Evolutionary conservation across 345 rosid genomes (phyloP).

Genomic region (Cochlearia excelsa): DNA sequence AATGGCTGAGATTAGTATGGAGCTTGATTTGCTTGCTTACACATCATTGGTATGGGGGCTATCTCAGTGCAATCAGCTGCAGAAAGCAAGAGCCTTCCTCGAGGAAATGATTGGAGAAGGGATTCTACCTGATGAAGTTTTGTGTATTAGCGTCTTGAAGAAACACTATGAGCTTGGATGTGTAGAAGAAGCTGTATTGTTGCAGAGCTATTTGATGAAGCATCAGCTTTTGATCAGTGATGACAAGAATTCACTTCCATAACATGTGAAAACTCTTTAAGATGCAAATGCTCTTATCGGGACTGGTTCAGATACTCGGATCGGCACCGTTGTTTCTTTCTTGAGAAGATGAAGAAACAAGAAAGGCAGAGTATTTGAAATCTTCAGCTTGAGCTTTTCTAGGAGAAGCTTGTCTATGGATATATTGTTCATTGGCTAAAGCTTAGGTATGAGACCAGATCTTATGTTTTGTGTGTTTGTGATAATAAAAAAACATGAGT

Average conservation of each 20-base stretch:
- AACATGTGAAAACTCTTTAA: constrained; percentile 30
- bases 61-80: constrained; percentile 50
- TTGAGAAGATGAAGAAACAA: constrained; percentile 20
- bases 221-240: constrained; percentile 39
- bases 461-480: too few species aligned
- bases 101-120: constrained; percentile 60
- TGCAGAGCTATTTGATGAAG: constrained; percentile 49
- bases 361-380: constrained; percentile 6
- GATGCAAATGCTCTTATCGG: constrained; percentile 16
- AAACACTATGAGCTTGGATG: constrained; percentile 57
- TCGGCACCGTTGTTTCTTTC: constrained; percentile 24
- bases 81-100: constrained; percentile 50
- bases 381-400: constrained; percentile 20
- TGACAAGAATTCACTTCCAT: constrained; percentile 30
- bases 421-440: constrained; percentile 20
- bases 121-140: constrained; percentile 57
- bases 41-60: constrained; percentile 66
- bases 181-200: constrained; percentile 46
- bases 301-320: constrained; percentile 9
- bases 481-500: too few species aligned
- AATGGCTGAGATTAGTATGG: constrained; percentile 56
- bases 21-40: constrained; percentile 66
- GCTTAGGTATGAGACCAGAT: too few species aligned
- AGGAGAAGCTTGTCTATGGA: constrained; percentile 19
- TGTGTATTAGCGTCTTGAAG: constrained; percentile 51